Evolutionary conservation across 768 basidiomycete species (phyloP).

Genomic region (Collybiopsis confluens): DNA sequence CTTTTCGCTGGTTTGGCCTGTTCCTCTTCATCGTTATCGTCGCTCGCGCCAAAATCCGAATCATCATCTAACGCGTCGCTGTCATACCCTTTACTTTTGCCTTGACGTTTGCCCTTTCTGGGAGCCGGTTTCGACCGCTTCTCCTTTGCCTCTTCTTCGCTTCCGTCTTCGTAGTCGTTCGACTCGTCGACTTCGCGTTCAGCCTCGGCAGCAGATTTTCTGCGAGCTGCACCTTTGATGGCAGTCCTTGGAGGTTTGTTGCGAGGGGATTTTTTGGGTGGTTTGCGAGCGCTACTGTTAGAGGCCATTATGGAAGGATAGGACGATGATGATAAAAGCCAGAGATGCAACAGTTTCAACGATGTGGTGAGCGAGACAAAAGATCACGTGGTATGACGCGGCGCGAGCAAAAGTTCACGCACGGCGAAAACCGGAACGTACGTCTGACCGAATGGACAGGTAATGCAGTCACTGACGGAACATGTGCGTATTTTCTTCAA

Average conservation of each 20-base stretch:
- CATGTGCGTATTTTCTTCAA: too few relatives aligned
- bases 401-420: too few relatives aligned
- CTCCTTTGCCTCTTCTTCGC: background rate
- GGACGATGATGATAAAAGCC: too few relatives aligned
- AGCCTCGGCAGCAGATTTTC: background rate
- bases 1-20: conserved; percentile 22
- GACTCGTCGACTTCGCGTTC: background rate
- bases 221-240: too few relatives aligned
- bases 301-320: too few relatives aligned
- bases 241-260: background rate
- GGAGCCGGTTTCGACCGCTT: background rate
- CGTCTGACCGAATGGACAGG: too few relatives aligned
- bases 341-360: too few relatives aligned
- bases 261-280: background rate
- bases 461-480: too few relatives aligned
- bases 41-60: conserved; percentile 1
- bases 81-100: conserved; percentile 19
- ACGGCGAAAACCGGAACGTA: too few relatives aligned
- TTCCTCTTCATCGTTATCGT: conserved; percentile 8
- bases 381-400: too few relatives aligned
- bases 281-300: too few relatives aligned
- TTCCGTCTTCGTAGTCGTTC: background rate
- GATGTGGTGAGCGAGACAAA: too few relatives aligned
- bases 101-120: background rate
- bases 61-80: conserved; percentile 45